Conservation (phyloP, 2,329 filamentous ascomycete genomes). For the Talaromyces sp. region DNA sequence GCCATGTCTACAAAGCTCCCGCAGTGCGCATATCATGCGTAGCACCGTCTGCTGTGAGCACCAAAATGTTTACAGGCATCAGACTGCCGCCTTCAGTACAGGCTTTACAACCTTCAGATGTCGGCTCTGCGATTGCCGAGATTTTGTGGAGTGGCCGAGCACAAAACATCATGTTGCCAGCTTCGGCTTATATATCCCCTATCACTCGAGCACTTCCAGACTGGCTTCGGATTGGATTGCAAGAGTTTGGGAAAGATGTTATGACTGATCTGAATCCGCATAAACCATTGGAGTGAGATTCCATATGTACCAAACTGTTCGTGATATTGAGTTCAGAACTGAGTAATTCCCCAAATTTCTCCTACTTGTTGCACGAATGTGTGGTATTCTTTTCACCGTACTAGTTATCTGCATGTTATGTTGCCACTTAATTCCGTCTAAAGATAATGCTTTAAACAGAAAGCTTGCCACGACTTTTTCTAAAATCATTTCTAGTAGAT, state of each 20-base stretch:
- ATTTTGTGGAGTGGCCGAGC: constrained; percentile 11
- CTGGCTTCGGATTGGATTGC: constrained; percentile 12
- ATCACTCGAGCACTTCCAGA: constrained; percentile 10
- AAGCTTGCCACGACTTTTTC: neutral
- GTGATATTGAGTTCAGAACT: neutral
- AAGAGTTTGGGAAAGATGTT: constrained; percentile 15
- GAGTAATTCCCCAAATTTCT: neutral
- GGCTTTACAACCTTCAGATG: neutral
- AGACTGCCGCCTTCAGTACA: constrained; percentile 4
- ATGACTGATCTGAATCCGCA: constrained; percentile 11
- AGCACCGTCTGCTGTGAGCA: constrained; percentile 7
- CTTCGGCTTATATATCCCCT: neutral
- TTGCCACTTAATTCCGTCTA: too few relatives aligned
- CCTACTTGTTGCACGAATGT: neutral
- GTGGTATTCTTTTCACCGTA: too few relatives aligned
- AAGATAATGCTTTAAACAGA: too few relatives aligned
- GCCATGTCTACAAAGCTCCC: constrained; percentile 60
- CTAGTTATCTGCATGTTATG: too few relatives aligned
- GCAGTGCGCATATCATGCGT: constrained; percentile 50
- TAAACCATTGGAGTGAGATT: neutral
- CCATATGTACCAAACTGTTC: neutral
- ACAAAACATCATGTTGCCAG: constrained; percentile 13
- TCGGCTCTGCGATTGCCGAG: neutral
- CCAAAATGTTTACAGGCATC: constrained; percentile 14
- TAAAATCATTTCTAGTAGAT: neutral